phyloP scores from a whole-genome alignment of 2,329 filamentous ascomycete species.

The Ascochyta rabiei region DNA sequence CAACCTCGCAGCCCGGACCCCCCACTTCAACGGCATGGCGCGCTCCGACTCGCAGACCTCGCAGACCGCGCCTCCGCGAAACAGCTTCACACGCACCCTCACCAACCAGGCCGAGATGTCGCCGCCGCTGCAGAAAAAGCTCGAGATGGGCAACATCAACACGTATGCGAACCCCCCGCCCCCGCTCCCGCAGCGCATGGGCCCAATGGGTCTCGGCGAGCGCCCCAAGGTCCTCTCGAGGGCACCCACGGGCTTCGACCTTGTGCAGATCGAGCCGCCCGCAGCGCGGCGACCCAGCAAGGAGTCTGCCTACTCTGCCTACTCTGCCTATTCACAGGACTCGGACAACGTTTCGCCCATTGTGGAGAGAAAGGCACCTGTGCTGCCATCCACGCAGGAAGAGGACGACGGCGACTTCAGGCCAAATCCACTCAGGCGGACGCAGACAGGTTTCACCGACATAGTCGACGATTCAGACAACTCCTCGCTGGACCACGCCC shows the following conservation, averaged over 20 bases:
- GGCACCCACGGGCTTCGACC: conserved; percentile 45
- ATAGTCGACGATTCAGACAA: conserved; percentile 25
- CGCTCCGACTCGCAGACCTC: conserved; percentile 35
- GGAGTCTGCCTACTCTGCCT: conserved; percentile 41
- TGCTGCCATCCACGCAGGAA: conserved; percentile 39
- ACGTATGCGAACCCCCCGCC: conserved; percentile 37
- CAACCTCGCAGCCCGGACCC: conserved; percentile 32
- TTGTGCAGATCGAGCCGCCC: conserved; percentile 18
- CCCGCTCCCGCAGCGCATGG: conserved; percentile 36
- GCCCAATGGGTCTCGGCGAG: conserved; percentile 44
- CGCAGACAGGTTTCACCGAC: conserved; percentile 60
- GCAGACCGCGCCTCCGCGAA: conserved; percentile 31
- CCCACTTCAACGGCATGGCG: conserved; percentile 30
- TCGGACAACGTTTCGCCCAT: conserved; percentile 30
- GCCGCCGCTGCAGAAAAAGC: conserved; percentile 44
- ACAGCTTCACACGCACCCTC: conserved; percentile 41
- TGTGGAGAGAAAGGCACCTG: conserved; percentile 28
- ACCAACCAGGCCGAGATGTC: conserved; percentile 46
- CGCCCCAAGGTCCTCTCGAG: conserved; percentile 38
- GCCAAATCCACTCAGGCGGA: conserved; percentile 62
- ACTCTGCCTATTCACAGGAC: conserved; percentile 42
- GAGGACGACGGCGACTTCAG: conserved; percentile 57
- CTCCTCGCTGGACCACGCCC: conserved; percentile 50
- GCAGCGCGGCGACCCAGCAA: conserved; percentile 32
- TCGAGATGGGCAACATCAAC: conserved; percentile 46